phyloP scores from a whole-genome alignment of 768 basidiomycete species.

The Lactifluus hygrophoroides region DNA sequence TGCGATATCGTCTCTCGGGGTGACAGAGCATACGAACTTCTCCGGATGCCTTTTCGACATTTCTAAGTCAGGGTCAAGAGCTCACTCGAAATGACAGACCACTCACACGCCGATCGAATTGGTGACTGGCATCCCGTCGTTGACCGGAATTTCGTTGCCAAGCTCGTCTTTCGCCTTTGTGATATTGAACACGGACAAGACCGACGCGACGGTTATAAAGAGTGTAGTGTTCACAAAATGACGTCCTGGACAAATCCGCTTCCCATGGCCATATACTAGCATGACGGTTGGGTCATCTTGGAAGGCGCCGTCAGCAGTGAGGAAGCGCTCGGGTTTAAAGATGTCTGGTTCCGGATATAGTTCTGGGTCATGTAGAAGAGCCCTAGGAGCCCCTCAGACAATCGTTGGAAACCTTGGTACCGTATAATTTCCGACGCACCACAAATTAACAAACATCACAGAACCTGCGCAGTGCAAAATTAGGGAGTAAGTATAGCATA shows the following conservation, averaged over 20 bases:
- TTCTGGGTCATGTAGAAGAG: slow-evolving; percentile 1
- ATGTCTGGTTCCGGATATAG: slow-evolving; percentile 1
- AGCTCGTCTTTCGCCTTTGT: not conserved
- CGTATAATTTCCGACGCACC: not conserved
- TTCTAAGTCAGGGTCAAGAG: too few relatives aligned
- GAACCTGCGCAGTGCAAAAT: not conserved
- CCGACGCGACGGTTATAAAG: not conserved
- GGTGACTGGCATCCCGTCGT: not conserved
- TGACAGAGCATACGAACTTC: not conserved
- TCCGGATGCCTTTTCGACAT: not conserved
- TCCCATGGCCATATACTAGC: not conserved
- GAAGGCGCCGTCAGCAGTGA: not conserved
- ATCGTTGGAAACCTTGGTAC: too few relatives aligned
- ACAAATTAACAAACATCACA: not conserved
- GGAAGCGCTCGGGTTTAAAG: not conserved
- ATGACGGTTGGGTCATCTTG: not conserved
- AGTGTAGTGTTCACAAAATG: not conserved
- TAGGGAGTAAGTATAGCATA: too few relatives aligned
- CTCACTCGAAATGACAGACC: not conserved
- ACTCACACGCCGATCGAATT: not conserved
- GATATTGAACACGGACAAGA: slow-evolving; percentile 1
- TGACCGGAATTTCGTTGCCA: not conserved
- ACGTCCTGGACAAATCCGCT: slow-evolving; percentile 6
- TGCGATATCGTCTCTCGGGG: not conserved
- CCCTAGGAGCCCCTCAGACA: not conserved